phyloP scores from a whole-genome alignment of 805 yeast species.

The Naumovozyma castellii region DNA sequence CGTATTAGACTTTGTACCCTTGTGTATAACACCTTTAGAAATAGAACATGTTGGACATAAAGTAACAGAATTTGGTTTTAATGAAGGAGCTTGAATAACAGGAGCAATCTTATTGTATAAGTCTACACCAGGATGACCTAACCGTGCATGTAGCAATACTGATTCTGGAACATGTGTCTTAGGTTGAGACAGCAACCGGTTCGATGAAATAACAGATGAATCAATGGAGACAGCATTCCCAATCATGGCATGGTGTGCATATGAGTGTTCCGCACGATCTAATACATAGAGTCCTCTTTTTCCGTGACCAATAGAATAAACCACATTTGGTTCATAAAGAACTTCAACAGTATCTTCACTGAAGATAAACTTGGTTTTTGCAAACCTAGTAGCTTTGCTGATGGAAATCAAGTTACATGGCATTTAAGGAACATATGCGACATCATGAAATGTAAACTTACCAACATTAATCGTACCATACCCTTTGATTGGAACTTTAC shows the following conservation, averaged over 20 bases:
- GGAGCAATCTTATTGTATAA: background rate
- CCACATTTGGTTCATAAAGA: background rate
- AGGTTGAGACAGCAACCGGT: background rate
- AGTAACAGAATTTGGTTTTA: background rate
- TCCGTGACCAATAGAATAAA: no score
- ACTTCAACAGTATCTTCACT: background rate
- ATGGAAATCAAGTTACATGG: constrained; percentile 3
- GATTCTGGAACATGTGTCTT: background rate
- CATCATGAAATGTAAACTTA: constrained; percentile 1
- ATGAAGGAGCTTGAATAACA: background rate
- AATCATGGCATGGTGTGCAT: no score
- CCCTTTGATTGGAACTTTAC: constrained; percentile 3
- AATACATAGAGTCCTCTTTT: no score
- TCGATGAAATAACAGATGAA: background rate
- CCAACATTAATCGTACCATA: constrained; percentile 2
- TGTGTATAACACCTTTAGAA: background rate
- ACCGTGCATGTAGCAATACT: background rate
- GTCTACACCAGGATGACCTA: constrained; percentile 1
- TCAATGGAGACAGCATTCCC: background rate
- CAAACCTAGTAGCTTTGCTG: background rate
- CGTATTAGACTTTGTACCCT: background rate
- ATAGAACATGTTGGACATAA: constrained; percentile 1
- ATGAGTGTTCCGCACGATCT: no score
- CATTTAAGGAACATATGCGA: constrained; percentile 3
- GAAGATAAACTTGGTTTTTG: background rate